A percentile compares a stretch with the other conserved stretches of the same genome.
phyloP scores from a whole-genome alignment of 441 rosid genomes.

The Flueggea neowawraea region DNA sequence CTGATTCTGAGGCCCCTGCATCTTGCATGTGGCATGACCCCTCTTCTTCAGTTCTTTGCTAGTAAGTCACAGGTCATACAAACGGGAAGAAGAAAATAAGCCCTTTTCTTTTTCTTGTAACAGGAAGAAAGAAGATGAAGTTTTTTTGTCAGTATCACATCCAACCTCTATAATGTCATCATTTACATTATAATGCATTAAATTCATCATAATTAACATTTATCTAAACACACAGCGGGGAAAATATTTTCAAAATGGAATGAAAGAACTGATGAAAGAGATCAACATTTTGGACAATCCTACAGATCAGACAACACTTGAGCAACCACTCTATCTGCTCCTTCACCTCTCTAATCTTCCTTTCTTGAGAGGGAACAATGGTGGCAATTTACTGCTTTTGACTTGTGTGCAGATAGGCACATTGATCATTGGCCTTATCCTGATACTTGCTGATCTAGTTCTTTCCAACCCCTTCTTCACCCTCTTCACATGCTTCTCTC shows the following conservation, averaged over 20 bases:
- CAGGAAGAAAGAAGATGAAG: neutral
- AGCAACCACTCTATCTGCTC: neutral
- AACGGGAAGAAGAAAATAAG: neutral
- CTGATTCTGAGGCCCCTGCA: constrained; percentile 29
- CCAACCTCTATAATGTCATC: constrained; percentile 22
- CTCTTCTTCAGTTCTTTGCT: constrained; percentile 9
- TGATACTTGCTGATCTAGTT: constrained; percentile 72
- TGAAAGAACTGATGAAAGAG: constrained; percentile 3
- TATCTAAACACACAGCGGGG: neutral
- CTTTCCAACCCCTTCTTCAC: constrained; percentile 83
- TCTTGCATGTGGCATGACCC: constrained; percentile 39
- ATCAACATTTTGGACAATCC: constrained; percentile 13
- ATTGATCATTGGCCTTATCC: constrained; percentile 89
- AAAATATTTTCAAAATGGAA: neutral
- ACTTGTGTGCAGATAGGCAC: constrained; percentile 78
- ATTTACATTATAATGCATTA: constrained; percentile 38
- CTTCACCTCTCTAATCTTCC: constrained; percentile 58
- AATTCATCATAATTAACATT: constrained; percentile 23
- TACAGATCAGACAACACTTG: constrained; percentile 9
- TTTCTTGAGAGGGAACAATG: constrained; percentile 67
- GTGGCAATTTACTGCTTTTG: constrained; percentile 63
- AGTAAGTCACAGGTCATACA: neutral
- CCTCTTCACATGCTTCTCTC: constrained; percentile 66
- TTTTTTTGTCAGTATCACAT: constrained; percentile 16
- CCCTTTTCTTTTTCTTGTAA: too few species aligned